Evolutionary conservation across 768 basidiomycete genomes (phyloP).

Genomic region (Serendipita sp.): DNA sequence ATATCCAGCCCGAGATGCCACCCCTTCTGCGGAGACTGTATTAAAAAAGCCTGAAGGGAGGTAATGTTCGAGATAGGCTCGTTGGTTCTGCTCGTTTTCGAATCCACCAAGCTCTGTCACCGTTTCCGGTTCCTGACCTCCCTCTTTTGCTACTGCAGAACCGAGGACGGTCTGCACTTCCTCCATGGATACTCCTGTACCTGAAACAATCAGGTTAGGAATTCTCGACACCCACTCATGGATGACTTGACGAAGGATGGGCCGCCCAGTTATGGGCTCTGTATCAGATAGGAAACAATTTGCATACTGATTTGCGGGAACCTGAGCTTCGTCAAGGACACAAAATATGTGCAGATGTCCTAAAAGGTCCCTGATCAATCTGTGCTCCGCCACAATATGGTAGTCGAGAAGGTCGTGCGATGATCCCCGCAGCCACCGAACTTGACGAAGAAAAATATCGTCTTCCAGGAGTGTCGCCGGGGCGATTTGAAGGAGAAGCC

Average conservation of each 20-base stretch:
- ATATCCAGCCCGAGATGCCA: not conserved
- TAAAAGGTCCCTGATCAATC: not conserved
- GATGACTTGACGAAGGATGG: constrained; percentile 1
- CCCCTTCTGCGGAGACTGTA: not conserved
- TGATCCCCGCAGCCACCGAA: not conserved
- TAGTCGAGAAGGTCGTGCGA: not conserved
- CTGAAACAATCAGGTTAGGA: not conserved
- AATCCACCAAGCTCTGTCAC: not conserved
- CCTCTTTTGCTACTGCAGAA: not conserved
- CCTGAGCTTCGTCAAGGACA: not conserved
- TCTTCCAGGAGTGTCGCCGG: not conserved
- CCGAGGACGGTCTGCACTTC: not conserved
- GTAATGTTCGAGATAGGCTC: not conserved
- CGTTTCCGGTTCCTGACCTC: not conserved
- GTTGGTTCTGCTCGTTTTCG: not conserved
- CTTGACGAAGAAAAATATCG: not conserved
- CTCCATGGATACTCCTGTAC: not conserved
- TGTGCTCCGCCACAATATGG: not conserved
- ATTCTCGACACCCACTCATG: not conserved
- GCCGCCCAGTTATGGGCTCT: not conserved
- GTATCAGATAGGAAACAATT: not conserved
- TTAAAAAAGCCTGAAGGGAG: not conserved
- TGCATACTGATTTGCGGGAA: not conserved
- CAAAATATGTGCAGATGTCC: not conserved
- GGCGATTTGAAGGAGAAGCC: not conserved